Base-by-base conservation (phyloP, 106 monocot species). In the Allium cepa region DNA sequence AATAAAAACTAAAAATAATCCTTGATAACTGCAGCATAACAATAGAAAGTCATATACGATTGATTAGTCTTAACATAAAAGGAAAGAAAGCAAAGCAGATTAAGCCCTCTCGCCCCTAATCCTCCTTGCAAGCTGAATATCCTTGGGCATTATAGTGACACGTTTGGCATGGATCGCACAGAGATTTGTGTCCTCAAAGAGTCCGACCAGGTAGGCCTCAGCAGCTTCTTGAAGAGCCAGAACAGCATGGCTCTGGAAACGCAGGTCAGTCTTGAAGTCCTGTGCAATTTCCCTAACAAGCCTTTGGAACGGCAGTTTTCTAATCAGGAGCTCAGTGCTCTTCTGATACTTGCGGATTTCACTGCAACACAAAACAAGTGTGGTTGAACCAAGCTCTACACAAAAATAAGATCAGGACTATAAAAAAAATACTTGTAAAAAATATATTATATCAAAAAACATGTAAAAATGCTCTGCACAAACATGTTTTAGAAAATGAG, bases 341-440 rank as follows among this genome's bases (percentile, higher is more conserved):
- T 74, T 74, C 66, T 74, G 74, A 27, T 75, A 75, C 68, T 75
- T 75, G 45, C 75, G 75, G 1, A 75, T 75, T 45, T 75, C 75
- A 61, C 75, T 75, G 66, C 14, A 62, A 53, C 2, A 7, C 36
- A 36, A 36, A 36, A 36, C 36, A 36, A 36, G 5, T 36, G 36
- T 36, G 36, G 36, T 36, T 36, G 36, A 36, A 36, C 36, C 3
- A 36, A 36, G 36, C 36, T 36, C 36, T 36, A 36, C 36, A 36
- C 36, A 36, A 36, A 36, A 36, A 36, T 36, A 36, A 36, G 0
- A 36, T 36, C 36, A 36, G 36, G 3, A 36, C 36, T 36, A 4
- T 36, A 36, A 36, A 36, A 36, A 4, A 36, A 36, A 22, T 22
- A 22, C 22, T 22, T 22, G 22, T 22, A 22, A 22, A 22, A 22